Evolutionary conservation across 108 stramenopile genomes (phyloP), one percentile per base, ranked within the genome.

Genomic region (Pseudonitzschia delicatissima): DNA sequence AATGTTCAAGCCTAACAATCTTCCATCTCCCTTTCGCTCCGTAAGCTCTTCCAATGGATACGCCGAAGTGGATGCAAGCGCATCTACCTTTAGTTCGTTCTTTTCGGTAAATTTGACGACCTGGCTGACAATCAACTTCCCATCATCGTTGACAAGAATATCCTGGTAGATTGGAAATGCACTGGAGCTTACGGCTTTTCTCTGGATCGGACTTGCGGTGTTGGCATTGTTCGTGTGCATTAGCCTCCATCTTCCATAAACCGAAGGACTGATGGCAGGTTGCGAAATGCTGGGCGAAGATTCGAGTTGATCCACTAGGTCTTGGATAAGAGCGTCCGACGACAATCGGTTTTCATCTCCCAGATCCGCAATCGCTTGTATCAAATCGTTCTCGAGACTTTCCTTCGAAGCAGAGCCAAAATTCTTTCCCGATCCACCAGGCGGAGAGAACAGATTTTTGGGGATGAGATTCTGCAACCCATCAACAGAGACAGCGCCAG

Each of bases 131-230:
- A 89, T 25, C 57, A 93, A 53, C 32, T 77, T 72, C 26, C 71
- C 49, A 32, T 71, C 76, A 34, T 79, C 62, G 21, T 61, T 33
- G 12, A 90, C 45, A 11, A 87, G 48, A 55, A 93, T 90, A 66
- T 93, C 87, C 69, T 93, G 92, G 65, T 85, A 93, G 45, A 93
- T 93, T 4, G 86, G 77, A 64, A 88, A 93, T 28, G 71, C 80
- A 29, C 78, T 69, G 1, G 92, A 74, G 75, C 88, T 86, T 0
- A 93, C 92, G 3, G 92, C 92, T 68, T 87, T 93, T 20, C 92
- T 66, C 66, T 93, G 92, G 29, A 93, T 93, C 1, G 92, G 92
- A 45, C 75, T 77, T 7, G 88, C 87, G 9, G 92, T 90, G 47
- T 86, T 85, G 0, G 89, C 88, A 65, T 93, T 93, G 50, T 83